Conservation (phyloP, 2,329 filamentous ascomycete species). For the Blastomyces gilchristii region DNA sequence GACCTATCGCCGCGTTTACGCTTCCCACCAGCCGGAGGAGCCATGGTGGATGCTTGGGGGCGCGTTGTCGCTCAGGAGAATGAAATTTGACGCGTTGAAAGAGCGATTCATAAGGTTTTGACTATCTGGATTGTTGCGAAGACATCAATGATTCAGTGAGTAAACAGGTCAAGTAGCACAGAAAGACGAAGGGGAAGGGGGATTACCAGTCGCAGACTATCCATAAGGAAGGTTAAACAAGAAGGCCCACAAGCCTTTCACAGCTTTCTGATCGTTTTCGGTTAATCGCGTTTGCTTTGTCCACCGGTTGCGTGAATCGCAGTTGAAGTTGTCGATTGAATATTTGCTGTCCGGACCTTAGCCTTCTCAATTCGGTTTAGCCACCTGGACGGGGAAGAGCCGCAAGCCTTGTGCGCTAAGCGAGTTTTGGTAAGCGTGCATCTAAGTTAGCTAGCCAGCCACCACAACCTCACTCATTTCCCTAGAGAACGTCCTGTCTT, state of each 20-base stretch:
- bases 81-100: conserved; percentile 20
- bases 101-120: conserved; percentile 24
- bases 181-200: not conserved
- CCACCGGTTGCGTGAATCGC: not conserved
- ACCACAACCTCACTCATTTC: not conserved
- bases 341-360: not conserved
- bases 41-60: conserved; percentile 34
- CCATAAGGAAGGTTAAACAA: conserved; percentile 1
- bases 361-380: conserved; percentile 11
- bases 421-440: not conserved
- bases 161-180: not conserved
- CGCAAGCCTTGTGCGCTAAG: conserved; percentile 2
- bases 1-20: conserved; percentile 43
- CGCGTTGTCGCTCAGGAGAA: conserved; percentile 22
- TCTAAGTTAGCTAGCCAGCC: no score
- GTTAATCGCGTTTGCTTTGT: conserved; percentile 2
- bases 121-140: not conserved
- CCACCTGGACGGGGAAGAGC: conserved; percentile 2
- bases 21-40: conserved; percentile 43
- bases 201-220: conserved; percentile 1
- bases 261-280: not conserved
- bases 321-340: not conserved
- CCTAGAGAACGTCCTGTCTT: not conserved
- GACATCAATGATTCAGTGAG: not conserved
- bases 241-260: not conserved